Conservation (phyloP, 2,329 filamentous ascomycete species). For the Orbilia brochopaga region DNA sequence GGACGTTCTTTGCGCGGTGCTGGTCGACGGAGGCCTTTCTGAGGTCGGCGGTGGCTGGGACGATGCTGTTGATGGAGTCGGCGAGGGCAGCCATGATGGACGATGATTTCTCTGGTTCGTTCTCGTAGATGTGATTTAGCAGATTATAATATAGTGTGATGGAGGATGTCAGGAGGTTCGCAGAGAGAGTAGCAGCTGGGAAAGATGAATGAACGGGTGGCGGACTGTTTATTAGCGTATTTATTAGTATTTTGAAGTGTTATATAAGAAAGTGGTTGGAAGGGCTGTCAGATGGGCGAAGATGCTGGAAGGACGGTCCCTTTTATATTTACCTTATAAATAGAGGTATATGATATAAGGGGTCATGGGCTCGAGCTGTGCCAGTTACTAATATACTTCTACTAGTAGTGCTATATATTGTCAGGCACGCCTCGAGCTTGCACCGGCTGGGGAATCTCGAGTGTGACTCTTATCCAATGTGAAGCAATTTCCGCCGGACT, state of each 20-base stretch:
- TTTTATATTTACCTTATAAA: neutral
- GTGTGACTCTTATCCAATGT: conserved; percentile 4
- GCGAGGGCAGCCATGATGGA: conserved; percentile 34
- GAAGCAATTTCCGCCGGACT: conserved; percentile 33
- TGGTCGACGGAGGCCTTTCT: conserved; percentile 53
- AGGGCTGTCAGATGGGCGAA: conserved; percentile 5
- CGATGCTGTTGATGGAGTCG: conserved; percentile 36
- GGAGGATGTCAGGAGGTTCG: neutral
- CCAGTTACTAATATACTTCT: too few species aligned
- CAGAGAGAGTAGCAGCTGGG: neutral
- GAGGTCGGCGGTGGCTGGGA: conserved; percentile 51
- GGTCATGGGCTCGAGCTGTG: too few species aligned
- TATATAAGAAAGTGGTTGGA: conserved; percentile 12
- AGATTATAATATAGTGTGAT: neutral
- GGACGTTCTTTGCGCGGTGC: conserved; percentile 54
- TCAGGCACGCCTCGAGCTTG: too few species aligned
- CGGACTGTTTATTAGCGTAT: neutral
- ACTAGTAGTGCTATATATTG: too few species aligned
- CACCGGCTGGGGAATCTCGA: conserved; percentile 10
- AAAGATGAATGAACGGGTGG: neutral
- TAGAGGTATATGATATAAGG: neutral
- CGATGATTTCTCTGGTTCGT: conserved; percentile 7
- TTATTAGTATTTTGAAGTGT: too few species aligned
- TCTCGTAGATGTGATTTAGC: too few species aligned
- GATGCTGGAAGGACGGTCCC: conserved; percentile 11